phyloP scores from a whole-genome alignment of 1,284 basidiomycete genomes.

The Fereydounia khargensis region DNA sequence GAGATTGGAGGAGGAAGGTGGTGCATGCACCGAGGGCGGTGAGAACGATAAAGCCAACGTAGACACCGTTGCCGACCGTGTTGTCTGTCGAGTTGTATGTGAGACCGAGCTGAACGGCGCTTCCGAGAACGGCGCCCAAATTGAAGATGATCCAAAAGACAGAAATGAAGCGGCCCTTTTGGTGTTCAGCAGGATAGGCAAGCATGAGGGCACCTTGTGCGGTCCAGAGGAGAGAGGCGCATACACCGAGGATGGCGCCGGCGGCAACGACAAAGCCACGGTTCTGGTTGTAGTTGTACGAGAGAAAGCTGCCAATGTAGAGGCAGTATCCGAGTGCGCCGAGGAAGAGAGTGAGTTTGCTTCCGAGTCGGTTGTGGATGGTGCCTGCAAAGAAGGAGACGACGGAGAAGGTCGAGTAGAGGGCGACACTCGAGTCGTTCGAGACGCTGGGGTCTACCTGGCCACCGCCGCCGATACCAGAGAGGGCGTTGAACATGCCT shows the following conservation, averaged over 20 bases:
- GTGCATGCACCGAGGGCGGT: conserved; percentile 34
- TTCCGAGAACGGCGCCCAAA: conserved; percentile 67
- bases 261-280: conserved; percentile 64
- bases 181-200: conserved; percentile 70
- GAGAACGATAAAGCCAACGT: conserved; percentile 41
- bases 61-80: conserved; percentile 33
- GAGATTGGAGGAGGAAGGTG: conserved; percentile 29
- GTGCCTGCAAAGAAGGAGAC: conserved; percentile 66
- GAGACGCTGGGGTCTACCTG: conserved; percentile 25
- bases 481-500: conserved; percentile 64
- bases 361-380: conserved; percentile 67
- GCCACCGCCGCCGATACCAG: conserved; percentile 62
- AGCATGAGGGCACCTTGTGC: conserved; percentile 77
- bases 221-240: conserved; percentile 70
- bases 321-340: conserved; percentile 64
- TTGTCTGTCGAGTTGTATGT: conserved; percentile 34
- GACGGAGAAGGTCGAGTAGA: conserved; percentile 49
- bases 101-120: conserved; percentile 64
- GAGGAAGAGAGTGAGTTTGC: conserved; percentile 68
- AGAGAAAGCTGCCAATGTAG: conserved; percentile 70
- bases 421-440: conserved; percentile 33
- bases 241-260: conserved; percentile 77
- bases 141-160: conserved; percentile 73
- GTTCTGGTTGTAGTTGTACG: conserved; percentile 57
- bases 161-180: conserved; percentile 70